Evolutionary conservation across 495 filamentous ascomycete genomes (phyloP).

Genomic region (Aspergillus coremiiformis): DNA sequence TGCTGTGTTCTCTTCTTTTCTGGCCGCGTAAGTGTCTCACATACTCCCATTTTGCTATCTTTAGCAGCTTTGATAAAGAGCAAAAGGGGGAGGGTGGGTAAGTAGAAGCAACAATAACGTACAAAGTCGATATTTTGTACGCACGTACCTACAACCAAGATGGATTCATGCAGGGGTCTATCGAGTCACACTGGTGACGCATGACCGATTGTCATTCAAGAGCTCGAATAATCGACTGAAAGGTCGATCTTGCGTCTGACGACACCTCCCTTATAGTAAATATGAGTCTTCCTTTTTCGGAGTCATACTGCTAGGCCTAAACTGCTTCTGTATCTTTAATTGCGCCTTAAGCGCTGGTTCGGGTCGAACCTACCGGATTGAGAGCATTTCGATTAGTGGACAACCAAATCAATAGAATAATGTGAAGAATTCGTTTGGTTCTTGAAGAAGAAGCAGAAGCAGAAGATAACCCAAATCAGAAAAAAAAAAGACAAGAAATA

Average conservation of each 20-base stretch:
- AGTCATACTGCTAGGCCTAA: neutral
- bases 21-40: neutral
- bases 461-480: no score
- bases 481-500: neutral
- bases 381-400: neutral
- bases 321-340: neutral
- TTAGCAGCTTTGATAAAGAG: neutral
- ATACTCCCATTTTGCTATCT: neutral
- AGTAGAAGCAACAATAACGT: neutral
- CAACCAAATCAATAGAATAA: no score
- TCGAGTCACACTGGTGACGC: conserved; percentile 3
- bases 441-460: no score
- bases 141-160: neutral
- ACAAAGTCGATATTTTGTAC: neutral
- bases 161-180: neutral
- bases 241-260: conserved; percentile 7
- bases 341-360: conserved; percentile 1
- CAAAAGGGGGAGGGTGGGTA: neutral
- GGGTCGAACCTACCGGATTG: conserved; percentile 2
- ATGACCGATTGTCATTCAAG: neutral
- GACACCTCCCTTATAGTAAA: neutral
- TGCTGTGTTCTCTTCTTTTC: neutral
- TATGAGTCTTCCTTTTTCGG: neutral
- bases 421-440: no score
- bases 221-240: conserved; percentile 2